These are phyloP conservation scores for Hypoxylon sp. DNA, from an alignment of 2,329 filamentous ascomycete species.

Conservation along the genomic window DNA sequence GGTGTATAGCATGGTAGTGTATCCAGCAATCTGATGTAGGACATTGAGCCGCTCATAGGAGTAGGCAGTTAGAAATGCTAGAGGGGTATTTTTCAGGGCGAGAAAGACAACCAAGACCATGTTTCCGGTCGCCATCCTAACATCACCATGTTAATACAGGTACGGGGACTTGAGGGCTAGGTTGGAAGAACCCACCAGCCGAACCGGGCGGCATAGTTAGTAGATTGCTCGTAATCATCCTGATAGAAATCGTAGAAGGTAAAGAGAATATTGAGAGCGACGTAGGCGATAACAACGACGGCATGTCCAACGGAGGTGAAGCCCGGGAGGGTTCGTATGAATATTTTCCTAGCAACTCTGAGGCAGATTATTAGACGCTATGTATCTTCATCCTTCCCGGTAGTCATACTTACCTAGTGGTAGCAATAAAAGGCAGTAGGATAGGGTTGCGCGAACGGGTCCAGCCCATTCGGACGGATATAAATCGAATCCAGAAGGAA, in stretches of 20 bases:
- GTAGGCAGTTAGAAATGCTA: constrained; percentile 56
- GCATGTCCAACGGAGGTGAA: constrained; percentile 57
- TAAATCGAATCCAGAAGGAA: constrained; percentile 42
- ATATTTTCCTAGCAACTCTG: constrained; percentile 41
- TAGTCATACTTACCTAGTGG: constrained; percentile 41
- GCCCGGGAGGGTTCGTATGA: constrained; percentile 51
- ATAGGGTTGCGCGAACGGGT: constrained; percentile 33
- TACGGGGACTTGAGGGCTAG: not conserved
- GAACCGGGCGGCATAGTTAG: constrained; percentile 50
- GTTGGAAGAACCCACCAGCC: constrained; percentile 46
- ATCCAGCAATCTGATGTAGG: constrained; percentile 60
- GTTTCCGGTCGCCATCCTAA: constrained; percentile 61
- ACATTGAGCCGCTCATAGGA: constrained; percentile 62
- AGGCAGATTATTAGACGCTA: constrained; percentile 15
- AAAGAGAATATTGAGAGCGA: constrained; percentile 53
- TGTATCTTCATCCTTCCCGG: not conserved
- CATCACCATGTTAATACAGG: constrained; percentile 29
- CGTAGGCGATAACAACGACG: constrained; percentile 50
- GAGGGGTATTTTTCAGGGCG: constrained; percentile 61
- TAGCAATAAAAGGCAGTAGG: constrained; percentile 39
- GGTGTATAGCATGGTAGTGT: constrained; percentile 53
- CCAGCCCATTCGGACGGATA: constrained; percentile 33
- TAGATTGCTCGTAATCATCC: constrained; percentile 40
- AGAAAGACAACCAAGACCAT: constrained; percentile 60
- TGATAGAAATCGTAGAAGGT: constrained; percentile 51